phyloP scores from a whole-genome alignment of 345 rosid genomes.

The Noccaea bulbosa region DNA sequence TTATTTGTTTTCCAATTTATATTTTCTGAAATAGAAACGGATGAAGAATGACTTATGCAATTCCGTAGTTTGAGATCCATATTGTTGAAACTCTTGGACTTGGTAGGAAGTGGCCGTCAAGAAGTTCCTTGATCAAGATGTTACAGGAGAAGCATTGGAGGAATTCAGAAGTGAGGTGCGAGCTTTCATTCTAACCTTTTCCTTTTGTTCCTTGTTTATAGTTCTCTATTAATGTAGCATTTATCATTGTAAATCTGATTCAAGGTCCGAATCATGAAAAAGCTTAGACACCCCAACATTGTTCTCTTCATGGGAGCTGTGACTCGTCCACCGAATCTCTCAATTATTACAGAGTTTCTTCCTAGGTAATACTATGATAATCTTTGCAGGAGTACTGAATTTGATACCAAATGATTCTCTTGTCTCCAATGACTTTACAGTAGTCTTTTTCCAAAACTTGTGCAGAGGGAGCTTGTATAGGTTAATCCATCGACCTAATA shows the following conservation, averaged over 20 bases:
- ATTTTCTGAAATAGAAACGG: neutral
- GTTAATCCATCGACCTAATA: conserved; percentile 87
- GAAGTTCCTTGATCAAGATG: conserved; percentile 87
- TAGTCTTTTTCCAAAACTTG: conserved; percentile 23
- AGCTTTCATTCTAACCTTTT: conserved; percentile 20
- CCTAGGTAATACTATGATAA: conserved; percentile 69
- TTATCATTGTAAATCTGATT: conserved; percentile 24
- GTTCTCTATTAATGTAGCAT: conserved; percentile 1
- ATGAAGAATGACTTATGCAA: conserved; percentile 26
- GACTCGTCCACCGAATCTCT: conserved; percentile 91
- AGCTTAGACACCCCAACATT: conserved; percentile 89
- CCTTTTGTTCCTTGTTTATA: conserved; percentile 14
- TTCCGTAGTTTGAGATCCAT: conserved; percentile 29
- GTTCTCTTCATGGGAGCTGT: conserved; percentile 99
- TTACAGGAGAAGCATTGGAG: conserved; percentile 78
- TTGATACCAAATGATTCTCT: conserved; percentile 20
- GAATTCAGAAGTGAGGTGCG: conserved; percentile 93
- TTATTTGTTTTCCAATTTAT: conserved; percentile 14
- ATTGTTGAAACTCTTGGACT: conserved; percentile 44
- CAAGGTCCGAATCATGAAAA: conserved; percentile 84
- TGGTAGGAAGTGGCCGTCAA: conserved; percentile 94
- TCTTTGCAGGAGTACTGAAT: conserved; percentile 3
- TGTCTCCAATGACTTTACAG: conserved; percentile 21
- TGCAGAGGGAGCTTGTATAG: conserved; percentile 99
- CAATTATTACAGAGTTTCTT: conserved; percentile 93